Conservation (phyloP, 257 asterid genomes). For the Solanum pennellii region DNA sequence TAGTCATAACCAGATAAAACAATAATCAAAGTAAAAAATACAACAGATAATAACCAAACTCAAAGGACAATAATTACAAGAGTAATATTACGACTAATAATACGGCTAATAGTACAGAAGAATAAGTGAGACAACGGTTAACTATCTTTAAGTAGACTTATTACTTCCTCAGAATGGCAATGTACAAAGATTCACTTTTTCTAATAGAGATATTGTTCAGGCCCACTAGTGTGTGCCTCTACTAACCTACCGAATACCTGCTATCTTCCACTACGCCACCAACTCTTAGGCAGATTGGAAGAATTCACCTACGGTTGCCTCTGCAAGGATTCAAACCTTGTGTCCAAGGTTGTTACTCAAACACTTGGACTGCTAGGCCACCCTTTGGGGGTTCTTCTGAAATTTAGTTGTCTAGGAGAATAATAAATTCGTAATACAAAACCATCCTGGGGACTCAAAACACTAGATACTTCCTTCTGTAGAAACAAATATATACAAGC, state of each 20-base stretch:
- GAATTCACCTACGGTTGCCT: not conserved
- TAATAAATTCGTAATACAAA: not conserved
- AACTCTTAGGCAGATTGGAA: not conserved
- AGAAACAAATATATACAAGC: not conserved
- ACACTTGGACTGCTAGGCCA: not conserved
- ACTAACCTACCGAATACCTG: not conserved
- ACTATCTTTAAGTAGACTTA: not conserved
- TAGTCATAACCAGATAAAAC: not conserved
- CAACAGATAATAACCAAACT: not conserved
- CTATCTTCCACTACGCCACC: not conserved
- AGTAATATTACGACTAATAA: not conserved
- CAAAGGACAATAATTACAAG: not conserved
- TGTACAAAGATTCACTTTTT: not conserved
- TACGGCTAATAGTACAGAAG: not conserved
- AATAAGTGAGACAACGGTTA: not conserved
- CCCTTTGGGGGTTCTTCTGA: not conserved
- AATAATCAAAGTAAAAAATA: not conserved
- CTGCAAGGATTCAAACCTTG: not conserved
- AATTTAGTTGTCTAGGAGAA: not conserved
- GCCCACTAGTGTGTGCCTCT: not conserved
- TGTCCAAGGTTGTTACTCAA: not conserved
- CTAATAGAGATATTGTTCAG: not conserved
- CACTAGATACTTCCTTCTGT: not conserved
- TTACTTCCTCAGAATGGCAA: not conserved
- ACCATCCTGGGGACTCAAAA: not conserved